Base-by-base conservation (phyloP, 2,329 filamentous ascomycete species). In the Ceratocystis cubensis region DNA sequence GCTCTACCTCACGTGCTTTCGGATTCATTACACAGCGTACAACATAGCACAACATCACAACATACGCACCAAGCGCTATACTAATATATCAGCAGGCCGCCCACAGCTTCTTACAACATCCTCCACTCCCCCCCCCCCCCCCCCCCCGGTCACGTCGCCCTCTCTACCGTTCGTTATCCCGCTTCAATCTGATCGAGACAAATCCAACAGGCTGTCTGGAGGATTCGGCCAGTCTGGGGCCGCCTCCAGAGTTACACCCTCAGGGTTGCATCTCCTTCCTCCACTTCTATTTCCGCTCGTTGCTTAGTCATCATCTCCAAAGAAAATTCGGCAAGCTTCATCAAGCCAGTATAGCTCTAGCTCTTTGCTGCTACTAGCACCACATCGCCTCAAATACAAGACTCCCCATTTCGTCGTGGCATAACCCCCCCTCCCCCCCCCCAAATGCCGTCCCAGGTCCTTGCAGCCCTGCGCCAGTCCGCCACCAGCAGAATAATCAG, bases 371-470 rank as follows among this genome's bases (percentile, higher is more conserved):
- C 37, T 2, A 1, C 37, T 4, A 41, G 8, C 37, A 41, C 37
- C 37, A 41, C 8, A 3, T 41, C 1, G 10, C 37, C 37, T 41
- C 10, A 50, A 50, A 50, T 8, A 10, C 46, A 20, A 8, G 1
- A 50, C 46, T 22, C n/a, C 6, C n/a, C 6, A n/a, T 30, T 17
- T 17, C 28, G 3, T 20, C 22, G 22, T 50, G 22, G 22, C 46
- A 50, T 50, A 7, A 6, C n/a, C n/a, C 17, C 46, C 28, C 5
- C 28, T 5, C 5, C 53, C 22, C 46, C 46, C 25, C 1, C 53
- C 48, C 53, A 25, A 61, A 66, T 66, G 65, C 33, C 65, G 17
- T 48, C 53, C 33, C 61, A 62, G 20, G 45, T 50, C 17, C 44
- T 61, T 17, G 41, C 63, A 2, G 53, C 46, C 13, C n/a, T 56